These are phyloP conservation scores for Xylaria sp. DNA, from an alignment of 2,329 filamentous ascomycete genomes.

Conservation along the genomic window DNA sequence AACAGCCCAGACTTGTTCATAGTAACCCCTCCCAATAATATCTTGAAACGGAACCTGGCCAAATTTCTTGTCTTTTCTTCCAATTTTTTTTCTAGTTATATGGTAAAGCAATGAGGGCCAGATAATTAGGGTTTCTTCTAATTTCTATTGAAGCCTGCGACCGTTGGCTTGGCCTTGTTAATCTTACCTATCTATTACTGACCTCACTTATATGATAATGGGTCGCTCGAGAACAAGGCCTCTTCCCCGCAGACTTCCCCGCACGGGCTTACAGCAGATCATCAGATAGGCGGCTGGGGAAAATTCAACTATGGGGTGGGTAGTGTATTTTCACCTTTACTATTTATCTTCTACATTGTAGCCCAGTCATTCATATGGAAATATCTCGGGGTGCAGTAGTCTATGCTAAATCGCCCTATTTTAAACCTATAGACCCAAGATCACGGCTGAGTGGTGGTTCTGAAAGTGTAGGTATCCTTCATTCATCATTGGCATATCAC, in stretches of 20 bases:
- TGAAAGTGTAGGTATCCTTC: background rate
- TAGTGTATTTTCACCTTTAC: background rate
- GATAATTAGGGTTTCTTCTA: background rate
- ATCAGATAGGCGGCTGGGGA: conserved; percentile 25
- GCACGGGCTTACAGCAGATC: conserved; percentile 17
- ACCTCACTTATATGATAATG: background rate
- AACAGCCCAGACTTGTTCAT: background rate
- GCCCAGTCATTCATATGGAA: conserved; percentile 1
- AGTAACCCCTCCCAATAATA: background rate
- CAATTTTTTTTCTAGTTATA: too few relatives aligned
- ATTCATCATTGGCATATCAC: background rate
- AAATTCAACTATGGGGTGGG: conserved; percentile 6
- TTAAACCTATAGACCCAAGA: background rate
- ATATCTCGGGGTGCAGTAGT: conserved; percentile 2
- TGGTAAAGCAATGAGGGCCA: background rate
- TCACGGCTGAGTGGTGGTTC: background rate
- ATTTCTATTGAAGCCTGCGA: background rate
- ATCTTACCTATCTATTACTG: conserved; percentile 3
- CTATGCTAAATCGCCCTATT: background rate
- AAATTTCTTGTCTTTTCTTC: too few relatives aligned
- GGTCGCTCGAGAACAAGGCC: background rate
- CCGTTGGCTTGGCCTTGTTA: conserved; percentile 1
- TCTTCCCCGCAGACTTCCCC: conserved; percentile 32
- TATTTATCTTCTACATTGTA: conserved; percentile 12
- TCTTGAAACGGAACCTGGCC: too few relatives aligned